Base-by-base conservation (phyloP, 192 early-diverging fungal genomes). In the Coemansia sp. region DNA sequence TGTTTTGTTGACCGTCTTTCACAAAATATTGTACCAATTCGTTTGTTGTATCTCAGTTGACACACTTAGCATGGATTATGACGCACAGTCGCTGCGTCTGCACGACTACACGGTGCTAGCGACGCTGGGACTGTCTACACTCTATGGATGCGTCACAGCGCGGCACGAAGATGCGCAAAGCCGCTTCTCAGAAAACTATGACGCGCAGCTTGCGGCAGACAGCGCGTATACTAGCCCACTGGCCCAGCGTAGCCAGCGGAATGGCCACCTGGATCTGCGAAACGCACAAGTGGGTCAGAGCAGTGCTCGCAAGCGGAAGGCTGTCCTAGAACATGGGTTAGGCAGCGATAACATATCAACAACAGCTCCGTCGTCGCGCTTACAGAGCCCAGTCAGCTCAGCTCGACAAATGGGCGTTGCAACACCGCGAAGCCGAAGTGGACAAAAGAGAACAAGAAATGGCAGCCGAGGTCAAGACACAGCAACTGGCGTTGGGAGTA, bases 21-120 rank as follows among this genome's bases (percentile, higher is more conserved):
- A 7, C 7, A 32, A 32, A 32, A 32, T 8, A 8, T 32, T 32
- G 32, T 32, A 32, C 5, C 32, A 32, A 7, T 32, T 8, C 32
- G 32, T 32, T 32, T 32, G 6, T 32, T 32, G 32, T 32, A 32
- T 32, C 32, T 32, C 32, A 0, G 32, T 32, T 32, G 32, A 32
- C 32, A 32, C 32, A 5, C 32, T 32, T 32, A 32, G 32, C 57
- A 79, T 79, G 77, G 69, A 70, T 23, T 47, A 58, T 41, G 41
- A 66, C 12, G 15, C 57, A 27, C 67, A 70, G 61, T 48, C 67
- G 4, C 62, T 79, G 57, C 71, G 77, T 15, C 25, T 67, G 10
- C 55, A 79, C 62, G 77, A 79, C 68, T 74, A 70, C 38, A 79
- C 77, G 17, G 67, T 71, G 23, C 54, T 67, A 35, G 68, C 71